Evolutionary conservation across 441 rosid genomes (phyloP).

Genomic region (Eutrema salsugineum): DNA sequence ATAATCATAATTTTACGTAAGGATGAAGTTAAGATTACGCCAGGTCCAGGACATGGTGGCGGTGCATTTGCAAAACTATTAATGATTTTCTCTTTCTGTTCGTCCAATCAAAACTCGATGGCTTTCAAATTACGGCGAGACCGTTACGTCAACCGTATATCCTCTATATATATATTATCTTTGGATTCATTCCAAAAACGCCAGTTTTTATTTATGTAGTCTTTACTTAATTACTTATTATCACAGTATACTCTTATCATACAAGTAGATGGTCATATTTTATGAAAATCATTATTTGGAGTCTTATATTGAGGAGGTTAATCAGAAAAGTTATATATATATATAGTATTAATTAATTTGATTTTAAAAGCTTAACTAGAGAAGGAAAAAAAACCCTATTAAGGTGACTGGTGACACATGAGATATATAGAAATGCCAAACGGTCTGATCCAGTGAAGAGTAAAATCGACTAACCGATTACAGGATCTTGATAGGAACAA

Average conservation of each 20-base stretch:
- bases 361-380: too few relatives aligned
- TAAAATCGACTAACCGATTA: too few relatives aligned
- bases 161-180: not conserved
- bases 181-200: not conserved
- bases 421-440: too few relatives aligned
- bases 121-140: conserved; percentile 8
- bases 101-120: conserved; percentile 11
- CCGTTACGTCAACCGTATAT: not conserved
- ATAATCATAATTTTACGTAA: conserved; percentile 8
- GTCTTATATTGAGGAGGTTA: not conserved
- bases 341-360: too few relatives aligned
- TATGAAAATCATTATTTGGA: not conserved
- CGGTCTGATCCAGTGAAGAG: too few relatives aligned
- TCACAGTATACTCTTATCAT: not conserved
- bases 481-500: too few relatives aligned
- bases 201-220: not conserved
- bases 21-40: conserved; percentile 11
- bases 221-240: not conserved
- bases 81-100: not conserved
- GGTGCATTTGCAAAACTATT: not conserved
- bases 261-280: not conserved
- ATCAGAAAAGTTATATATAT: too few relatives aligned
- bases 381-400: too few relatives aligned
- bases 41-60: not conserved
- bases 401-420: too few relatives aligned